A percentile compares a stretch with the other conserved stretches of the same genome.
Evolutionary conservation across 2,329 filamentous ascomycete species (phyloP).

Genomic region (Nemania abortiva): DNA sequence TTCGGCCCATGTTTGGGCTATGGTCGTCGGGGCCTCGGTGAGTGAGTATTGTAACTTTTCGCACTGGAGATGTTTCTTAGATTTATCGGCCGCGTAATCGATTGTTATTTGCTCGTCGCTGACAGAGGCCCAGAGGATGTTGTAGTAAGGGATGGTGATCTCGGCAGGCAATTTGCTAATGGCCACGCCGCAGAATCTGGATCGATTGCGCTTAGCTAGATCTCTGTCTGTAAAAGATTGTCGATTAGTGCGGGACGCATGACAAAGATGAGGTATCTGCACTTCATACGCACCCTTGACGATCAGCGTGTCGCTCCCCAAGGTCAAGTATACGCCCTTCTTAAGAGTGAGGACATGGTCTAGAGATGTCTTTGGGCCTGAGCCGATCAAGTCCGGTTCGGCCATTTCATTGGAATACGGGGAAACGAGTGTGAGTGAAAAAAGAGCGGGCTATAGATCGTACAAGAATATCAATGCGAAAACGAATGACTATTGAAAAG

Average conservation of each 20-base stretch:
- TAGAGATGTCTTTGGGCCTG: background rate
- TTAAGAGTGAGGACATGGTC: constrained; percentile 19
- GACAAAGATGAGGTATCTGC: background rate
- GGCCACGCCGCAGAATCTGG: constrained; percentile 46
- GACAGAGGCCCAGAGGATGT: constrained; percentile 84
- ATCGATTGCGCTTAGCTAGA: constrained; percentile 42
- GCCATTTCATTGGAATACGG: constrained; percentile 20
- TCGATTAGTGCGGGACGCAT: constrained; percentile 7
- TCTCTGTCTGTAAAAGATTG: constrained; percentile 41
- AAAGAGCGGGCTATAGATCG: background rate
- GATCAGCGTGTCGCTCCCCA: constrained; percentile 22
- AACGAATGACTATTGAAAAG: constrained; percentile 33
- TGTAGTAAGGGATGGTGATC: constrained; percentile 76
- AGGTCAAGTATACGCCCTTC: constrained; percentile 24
- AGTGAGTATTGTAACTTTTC: constrained; percentile 72
- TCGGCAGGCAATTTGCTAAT: constrained; percentile 39
- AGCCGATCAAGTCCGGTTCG: constrained; percentile 1
- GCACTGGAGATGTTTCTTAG: constrained; percentile 71
- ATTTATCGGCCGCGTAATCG: constrained; percentile 74
- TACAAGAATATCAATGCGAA: background rate
- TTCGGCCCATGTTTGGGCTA: constrained; percentile 71
- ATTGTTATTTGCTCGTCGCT: constrained; percentile 71
- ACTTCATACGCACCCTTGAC: constrained; percentile 26
- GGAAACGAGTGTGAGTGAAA: constrained; percentile 17
- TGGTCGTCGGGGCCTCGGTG: constrained; percentile 53